Evolutionary conservation across 192 early-diverging fungal genomes (phyloP).

Genomic region (Neocallimastix lanati): DNA sequence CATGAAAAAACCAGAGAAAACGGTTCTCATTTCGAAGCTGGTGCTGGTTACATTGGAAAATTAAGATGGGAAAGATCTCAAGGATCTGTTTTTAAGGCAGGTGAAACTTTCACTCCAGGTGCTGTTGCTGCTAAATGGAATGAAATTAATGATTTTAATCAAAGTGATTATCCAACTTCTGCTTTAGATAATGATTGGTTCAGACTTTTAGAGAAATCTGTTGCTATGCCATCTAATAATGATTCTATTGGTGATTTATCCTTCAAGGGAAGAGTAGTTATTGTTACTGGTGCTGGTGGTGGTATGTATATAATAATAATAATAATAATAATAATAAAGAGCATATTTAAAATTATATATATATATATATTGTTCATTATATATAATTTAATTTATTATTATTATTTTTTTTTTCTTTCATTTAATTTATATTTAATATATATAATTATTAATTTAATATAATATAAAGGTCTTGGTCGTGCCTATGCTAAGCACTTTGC

Average conservation of each 20-base stretch:
- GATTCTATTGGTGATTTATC: not conserved
- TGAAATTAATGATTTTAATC: constrained; percentile 54
- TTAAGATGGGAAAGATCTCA: constrained; percentile 76
- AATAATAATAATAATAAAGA: too few species aligned
- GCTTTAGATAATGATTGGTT: not conserved
- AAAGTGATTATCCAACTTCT: not conserved
- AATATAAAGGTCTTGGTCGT: constrained; percentile 66
- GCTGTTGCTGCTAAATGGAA: constrained; percentile 57
- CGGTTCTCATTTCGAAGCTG: constrained; percentile 3
- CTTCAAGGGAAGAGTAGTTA: constrained; percentile 52
- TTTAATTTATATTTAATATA: too few species aligned
- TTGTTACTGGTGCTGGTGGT: constrained; percentile 79
- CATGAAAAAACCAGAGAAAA: constrained; percentile 1
- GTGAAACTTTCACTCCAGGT: constrained; percentile 64
- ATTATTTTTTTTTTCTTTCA: too few species aligned
- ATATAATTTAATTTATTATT: too few species aligned
- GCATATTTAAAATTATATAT: too few species aligned
- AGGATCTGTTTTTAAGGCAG: constrained; percentile 81
- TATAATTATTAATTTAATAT: too few species aligned
- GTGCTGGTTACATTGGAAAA: constrained; percentile 3
- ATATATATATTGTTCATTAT: too few species aligned
- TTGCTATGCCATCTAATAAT: not conserved
- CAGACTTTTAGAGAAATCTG: not conserved
- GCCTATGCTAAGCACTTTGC: constrained; percentile 73
- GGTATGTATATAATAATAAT: too few species aligned